Percentiles rank a stretch among this genome's conserved stretches.
These are phyloP conservation scores for Schrenkiella parvula DNA, from an alignment of 345 rosid species.

Conservation along the genomic window DNA sequence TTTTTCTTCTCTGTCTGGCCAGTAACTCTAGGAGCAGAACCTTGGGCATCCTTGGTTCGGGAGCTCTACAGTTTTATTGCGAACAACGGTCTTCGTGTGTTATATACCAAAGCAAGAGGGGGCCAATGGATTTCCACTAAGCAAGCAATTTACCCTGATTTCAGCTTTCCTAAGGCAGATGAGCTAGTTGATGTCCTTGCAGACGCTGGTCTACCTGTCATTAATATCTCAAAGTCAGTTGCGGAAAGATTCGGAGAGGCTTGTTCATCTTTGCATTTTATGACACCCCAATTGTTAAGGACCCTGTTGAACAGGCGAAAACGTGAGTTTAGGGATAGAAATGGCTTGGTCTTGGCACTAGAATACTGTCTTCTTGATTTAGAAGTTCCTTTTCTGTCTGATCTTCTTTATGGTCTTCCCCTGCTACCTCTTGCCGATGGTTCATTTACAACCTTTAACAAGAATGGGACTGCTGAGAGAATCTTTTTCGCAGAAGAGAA, in stretches of 20 bases:
- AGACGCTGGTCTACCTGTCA: slow-evolving; percentile 82
- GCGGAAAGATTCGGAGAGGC: slow-evolving; percentile 67
- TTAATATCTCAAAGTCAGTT: slow-evolving; percentile 53
- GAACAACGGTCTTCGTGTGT: slow-evolving; percentile 61
- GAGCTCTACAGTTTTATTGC: slow-evolving; percentile 66
- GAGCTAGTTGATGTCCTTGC: slow-evolving; percentile 78
- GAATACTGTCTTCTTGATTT: slow-evolving; percentile 90
- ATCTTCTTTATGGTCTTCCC: slow-evolving; percentile 67
- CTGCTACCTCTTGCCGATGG: slow-evolving; percentile 86
- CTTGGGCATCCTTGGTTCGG: slow-evolving; percentile 87
- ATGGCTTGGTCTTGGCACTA: slow-evolving; percentile 63
- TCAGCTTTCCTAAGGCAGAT: slow-evolving; percentile 52
- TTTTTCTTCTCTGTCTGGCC: slow-evolving; percentile 89
- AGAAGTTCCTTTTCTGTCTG: slow-evolving; percentile 42
- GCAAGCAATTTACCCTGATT: slow-evolving; percentile 90
- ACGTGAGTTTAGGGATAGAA: slow-evolving; percentile 61
- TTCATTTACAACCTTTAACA: slow-evolving; percentile 69
- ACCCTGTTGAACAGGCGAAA: slow-evolving; percentile 64
- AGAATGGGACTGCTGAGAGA: slow-evolving; percentile 72
- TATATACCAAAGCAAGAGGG: slow-evolving; percentile 84
- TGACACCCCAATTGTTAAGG: slow-evolving; percentile 73
- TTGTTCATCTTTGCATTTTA: slow-evolving; percentile 68
- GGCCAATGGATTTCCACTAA: slow-evolving; percentile 93
- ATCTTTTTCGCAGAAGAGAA: slow-evolving; percentile 62
- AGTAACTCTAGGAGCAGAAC: slow-evolving; percentile 56